Conservation (phyloP, 371 early-diverging fungal species). For the Choanephora cucurbitarum region DNA sequence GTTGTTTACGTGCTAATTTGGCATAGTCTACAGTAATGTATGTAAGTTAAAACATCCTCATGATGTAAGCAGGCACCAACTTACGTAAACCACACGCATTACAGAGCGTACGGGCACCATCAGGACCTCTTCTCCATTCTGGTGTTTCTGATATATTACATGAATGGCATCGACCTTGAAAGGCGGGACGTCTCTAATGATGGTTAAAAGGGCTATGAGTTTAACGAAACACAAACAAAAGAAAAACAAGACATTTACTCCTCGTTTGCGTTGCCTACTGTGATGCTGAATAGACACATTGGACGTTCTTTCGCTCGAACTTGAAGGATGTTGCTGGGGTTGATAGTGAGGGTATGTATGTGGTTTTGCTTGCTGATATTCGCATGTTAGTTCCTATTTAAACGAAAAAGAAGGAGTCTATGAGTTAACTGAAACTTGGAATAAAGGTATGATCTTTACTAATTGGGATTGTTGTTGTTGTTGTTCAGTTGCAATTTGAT, state of each 20-base stretch:
- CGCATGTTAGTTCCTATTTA: too few species aligned
- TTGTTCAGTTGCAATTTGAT: constrained; percentile 33
- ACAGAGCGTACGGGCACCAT: constrained; percentile 68
- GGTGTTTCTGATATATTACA: constrained; percentile 70
- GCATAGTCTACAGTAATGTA: not conserved
- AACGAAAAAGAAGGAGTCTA: not conserved
- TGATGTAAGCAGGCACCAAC: constrained; percentile 9
- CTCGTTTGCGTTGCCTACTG: constrained; percentile 8
- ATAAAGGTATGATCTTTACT: too few species aligned
- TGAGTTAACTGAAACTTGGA: too few species aligned
- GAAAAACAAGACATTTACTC: constrained; percentile 4
- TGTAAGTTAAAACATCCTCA: too few species aligned
- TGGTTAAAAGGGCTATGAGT: too few species aligned
- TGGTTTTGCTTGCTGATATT: too few species aligned
- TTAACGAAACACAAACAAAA: not conserved
- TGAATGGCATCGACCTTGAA: constrained; percentile 58
- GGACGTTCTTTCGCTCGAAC: constrained; percentile 5
- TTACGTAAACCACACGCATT: constrained; percentile 72
- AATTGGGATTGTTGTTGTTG: not conserved
- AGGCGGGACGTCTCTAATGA: constrained; percentile 45
- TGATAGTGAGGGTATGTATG: constrained; percentile 8
- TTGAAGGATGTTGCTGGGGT: not conserved
- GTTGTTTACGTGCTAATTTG: constrained; percentile 8
- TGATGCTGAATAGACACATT: not conserved
- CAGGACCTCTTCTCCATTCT: constrained; percentile 73